phyloP scores from a whole-genome alignment of 257 asterid species.

The Lavandula angustifolia region DNA sequence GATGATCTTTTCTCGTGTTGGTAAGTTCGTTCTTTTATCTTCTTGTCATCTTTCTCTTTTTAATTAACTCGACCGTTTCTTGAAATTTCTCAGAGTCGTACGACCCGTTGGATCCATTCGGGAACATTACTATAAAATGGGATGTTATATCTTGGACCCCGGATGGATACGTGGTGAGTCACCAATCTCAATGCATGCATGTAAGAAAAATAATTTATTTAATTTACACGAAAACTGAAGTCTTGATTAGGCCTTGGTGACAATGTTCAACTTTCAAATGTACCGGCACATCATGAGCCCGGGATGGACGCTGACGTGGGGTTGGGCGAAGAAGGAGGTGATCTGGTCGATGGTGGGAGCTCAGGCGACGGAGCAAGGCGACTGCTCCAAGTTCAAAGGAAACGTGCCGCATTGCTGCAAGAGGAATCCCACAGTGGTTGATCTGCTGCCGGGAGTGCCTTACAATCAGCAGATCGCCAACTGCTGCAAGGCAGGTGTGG shows the following conservation, averaged over 20 bases:
- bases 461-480: conserved; percentile 76
- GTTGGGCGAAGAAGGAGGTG: conserved; percentile 82
- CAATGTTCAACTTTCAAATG: conserved; percentile 75
- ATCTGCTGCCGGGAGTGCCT: conserved; percentile 76
- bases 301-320: conserved; percentile 76
- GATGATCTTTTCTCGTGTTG: conserved; percentile 45
- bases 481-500: conserved; percentile 80
- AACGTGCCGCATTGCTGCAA: conserved; percentile 71
- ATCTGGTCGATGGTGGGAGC: conserved; percentile 82
- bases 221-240: not conserved
- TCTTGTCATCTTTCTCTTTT: not conserved
- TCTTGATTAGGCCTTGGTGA: conserved; percentile 56
- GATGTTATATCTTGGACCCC: conserved; percentile 75
- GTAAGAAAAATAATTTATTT: not conserved
- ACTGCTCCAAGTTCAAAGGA: conserved; percentile 75
- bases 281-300: conserved; percentile 73
- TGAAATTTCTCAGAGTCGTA: conserved; percentile 45
- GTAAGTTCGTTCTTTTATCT: conserved; percentile 27
- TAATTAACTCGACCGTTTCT: not conserved
- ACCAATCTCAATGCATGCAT: too few relatives aligned
- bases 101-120: conserved; percentile 84
- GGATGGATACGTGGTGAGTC: conserved; percentile 78
- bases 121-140: conserved; percentile 84
- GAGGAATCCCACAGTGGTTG: conserved; percentile 58
- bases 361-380: conserved; percentile 83